Conservation (phyloP, 2,329 filamentous ascomycete species). For the Xylariaceae sp. region DNA sequence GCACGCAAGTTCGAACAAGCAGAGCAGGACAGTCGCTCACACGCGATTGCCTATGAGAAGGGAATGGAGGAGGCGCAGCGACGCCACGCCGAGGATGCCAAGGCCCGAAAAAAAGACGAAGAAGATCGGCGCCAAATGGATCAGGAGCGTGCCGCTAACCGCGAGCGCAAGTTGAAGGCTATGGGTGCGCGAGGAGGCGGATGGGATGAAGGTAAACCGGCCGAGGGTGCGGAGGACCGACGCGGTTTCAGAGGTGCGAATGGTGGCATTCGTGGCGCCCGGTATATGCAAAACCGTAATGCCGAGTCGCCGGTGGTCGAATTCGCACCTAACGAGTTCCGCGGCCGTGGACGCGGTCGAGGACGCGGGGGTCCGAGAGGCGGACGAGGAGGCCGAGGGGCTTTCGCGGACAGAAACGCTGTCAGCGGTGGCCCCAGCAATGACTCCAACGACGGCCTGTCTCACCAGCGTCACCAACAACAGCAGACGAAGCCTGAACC, state of each 20-base stretch:
- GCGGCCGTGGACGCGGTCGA: conserved; percentile 34
- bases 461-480: conserved; percentile 10
- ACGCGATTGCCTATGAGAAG: conserved; percentile 51
- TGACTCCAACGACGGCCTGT: too few relatives aligned
- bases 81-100: conserved; percentile 49
- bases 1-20: conserved; percentile 56
- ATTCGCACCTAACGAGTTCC: conserved; percentile 33
- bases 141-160: conserved; percentile 57
- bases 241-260: conserved; percentile 40
- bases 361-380: conserved; percentile 31
- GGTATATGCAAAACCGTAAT: conserved; percentile 34
- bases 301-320: conserved; percentile 41
- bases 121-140: conserved; percentile 51
- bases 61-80: conserved; percentile 54
- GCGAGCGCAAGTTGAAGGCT: conserved; percentile 58
- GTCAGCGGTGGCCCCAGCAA: conserved; percentile 15
- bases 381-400: conserved; percentile 33
- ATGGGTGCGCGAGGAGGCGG: conserved; percentile 50
- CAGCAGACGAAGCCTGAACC: conserved; percentile 25
- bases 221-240: conserved; percentile 39
- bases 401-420: conserved; percentile 23
- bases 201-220: conserved; percentile 58
- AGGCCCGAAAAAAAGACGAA: conserved; percentile 48
- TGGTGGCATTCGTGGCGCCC: conserved; percentile 39
- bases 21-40: conserved; percentile 53